A percentile compares a stretch with the other conserved stretches of the same genome.
These are phyloP conservation scores for Penicillium robsamsonii DNA, from an alignment of 495 filamentous ascomycete species.

Conservation along the genomic window DNA sequence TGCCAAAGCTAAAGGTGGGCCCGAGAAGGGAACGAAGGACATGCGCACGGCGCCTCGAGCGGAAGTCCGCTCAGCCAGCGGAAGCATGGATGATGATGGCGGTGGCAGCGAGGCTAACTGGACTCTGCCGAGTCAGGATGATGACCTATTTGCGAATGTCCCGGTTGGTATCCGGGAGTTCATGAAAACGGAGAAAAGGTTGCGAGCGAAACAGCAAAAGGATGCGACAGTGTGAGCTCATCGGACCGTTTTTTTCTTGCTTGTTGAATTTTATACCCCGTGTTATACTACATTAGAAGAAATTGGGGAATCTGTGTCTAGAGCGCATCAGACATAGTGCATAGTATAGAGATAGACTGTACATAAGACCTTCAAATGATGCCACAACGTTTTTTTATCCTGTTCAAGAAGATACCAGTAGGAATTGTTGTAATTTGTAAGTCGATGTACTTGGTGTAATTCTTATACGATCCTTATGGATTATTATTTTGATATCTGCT, in stretches of 20 bases:
- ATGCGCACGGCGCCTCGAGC: conserved; percentile 36
- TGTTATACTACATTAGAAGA: conserved; percentile 9
- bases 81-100: conserved; percentile 78
- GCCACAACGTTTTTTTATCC: not conserved
- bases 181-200: conserved; percentile 92
- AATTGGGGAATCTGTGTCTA: not conserved
- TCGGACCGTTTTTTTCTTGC: not conserved
- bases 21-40: conserved; percentile 32
- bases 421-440: not conserved
- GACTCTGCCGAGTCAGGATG: conserved; percentile 37
- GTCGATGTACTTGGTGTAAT: not conserved
- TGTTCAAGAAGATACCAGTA: not conserved
- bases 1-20: conserved; percentile 44
- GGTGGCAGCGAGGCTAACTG: conserved; percentile 70
- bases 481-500: not conserved
- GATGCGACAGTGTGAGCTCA: conserved; percentile 24
- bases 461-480: not conserved
- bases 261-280: conserved; percentile 15
- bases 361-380: conserved; percentile 19
- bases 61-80: conserved; percentile 40
- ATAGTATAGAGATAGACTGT: conserved; percentile 27
- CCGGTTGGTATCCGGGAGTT: conserved; percentile 95
- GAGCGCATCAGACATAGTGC: conserved; percentile 10
- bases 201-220: conserved; percentile 68
- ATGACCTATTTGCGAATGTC: conserved; percentile 72